Evolutionary conservation across 192 early-diverging fungal species (phyloP).

Genomic region (Coemansia sp.): DNA sequence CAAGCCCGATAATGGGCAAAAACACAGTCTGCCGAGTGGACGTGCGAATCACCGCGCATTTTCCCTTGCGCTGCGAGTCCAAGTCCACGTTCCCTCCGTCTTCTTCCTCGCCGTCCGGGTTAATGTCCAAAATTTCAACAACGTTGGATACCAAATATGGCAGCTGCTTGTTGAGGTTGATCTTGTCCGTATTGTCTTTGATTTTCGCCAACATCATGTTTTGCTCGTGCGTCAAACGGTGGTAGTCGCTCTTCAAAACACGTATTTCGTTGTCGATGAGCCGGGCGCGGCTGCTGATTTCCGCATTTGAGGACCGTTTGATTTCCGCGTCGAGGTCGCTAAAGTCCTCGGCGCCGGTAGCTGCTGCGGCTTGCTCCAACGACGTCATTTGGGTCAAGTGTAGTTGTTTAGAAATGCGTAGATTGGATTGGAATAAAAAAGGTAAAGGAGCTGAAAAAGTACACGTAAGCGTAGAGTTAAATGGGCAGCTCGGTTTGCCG

Average conservation of each 20-base stretch:
- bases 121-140: slow-evolving; percentile 93
- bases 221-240: slow-evolving; percentile 88
- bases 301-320: slow-evolving; percentile 80
- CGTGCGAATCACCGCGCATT: slow-evolving; percentile 96
- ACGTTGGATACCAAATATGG: slow-evolving; percentile 96
- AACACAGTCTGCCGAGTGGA: slow-evolving; percentile 96
- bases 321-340: slow-evolving; percentile 90
- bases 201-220: slow-evolving; percentile 84
- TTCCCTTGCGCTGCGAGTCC: slow-evolving; percentile 90
- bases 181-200: slow-evolving; percentile 98
- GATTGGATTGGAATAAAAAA: slow-evolving; percentile 4
- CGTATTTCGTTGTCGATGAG: slow-evolving; percentile 97
- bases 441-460: not conserved
- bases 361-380: slow-evolving; percentile 48
- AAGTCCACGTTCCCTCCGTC: slow-evolving; percentile 93
- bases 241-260: slow-evolving; percentile 90
- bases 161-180: slow-evolving; percentile 96
- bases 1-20: slow-evolving; percentile 94
- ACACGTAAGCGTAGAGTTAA: not conserved
- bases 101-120: slow-evolving; percentile 88
- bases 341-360: slow-evolving; percentile 46
- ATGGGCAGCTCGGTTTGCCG: not conserved
- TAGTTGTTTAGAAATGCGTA: slow-evolving; percentile 47
- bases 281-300: slow-evolving; percentile 87
- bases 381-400: slow-evolving; percentile 37